These are phyloP conservation scores for Eucalyptus pauciflora DNA, from an alignment of 345 rosid species.

Conservation along the genomic window DNA sequence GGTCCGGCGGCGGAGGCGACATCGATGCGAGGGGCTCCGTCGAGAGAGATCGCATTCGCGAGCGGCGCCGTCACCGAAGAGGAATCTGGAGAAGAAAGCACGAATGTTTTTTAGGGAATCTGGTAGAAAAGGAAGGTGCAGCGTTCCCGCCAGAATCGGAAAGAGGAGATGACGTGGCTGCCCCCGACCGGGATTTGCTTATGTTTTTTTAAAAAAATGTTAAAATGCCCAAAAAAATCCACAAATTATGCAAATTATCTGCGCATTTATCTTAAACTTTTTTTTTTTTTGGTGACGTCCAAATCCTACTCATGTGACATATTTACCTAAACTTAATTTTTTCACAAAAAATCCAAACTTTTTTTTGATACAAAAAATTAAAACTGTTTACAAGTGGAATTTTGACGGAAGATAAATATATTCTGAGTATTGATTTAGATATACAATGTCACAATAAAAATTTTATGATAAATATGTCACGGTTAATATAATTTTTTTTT, in stretches of 20 bases:
- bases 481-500: no score
- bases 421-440: accelerated
- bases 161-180: neutral
- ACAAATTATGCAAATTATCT: no score
- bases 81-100: neutral
- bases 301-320: no score
- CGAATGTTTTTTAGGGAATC: neutral
- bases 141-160: neutral
- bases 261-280: accelerated
- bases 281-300: no score
- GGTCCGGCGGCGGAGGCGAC: neutral
- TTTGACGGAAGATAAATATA: no score
- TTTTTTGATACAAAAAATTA: no score
- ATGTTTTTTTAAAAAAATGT: neutral
- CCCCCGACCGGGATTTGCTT: no score
- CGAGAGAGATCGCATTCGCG: neutral
- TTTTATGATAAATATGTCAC: accelerated
- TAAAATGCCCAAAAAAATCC: no score
- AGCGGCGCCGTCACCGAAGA: neutral
- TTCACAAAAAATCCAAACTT: no score
- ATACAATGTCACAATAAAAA: neutral
- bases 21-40: neutral
- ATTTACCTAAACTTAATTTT: neutral
- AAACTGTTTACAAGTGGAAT: no score
- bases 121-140: neutral